These are phyloP conservation scores for Chrysoporthe cubensis DNA, from an alignment of 2,329 filamentous ascomycete species.

Conservation along the genomic window DNA sequence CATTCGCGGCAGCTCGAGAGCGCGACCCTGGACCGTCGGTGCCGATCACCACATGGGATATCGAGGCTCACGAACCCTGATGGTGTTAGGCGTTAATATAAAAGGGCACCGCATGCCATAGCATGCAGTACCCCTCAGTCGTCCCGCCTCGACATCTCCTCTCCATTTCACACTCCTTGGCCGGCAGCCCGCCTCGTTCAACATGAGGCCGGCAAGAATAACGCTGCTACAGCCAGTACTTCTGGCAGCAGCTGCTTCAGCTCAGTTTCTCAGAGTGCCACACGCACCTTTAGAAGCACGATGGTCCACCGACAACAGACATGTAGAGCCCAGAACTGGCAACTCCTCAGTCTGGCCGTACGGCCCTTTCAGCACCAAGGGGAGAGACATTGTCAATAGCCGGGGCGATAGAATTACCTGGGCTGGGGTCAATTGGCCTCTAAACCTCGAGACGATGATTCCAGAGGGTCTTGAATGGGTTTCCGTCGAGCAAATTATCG, in stretches of 20 bases:
- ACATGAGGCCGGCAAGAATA: conserved; percentile 15
- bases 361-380: conserved; percentile 43
- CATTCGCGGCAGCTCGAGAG: not conserved
- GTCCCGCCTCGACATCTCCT: not conserved
- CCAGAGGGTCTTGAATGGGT: conserved; percentile 60
- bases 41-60: not conserved
- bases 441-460: conserved; percentile 56
- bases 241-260: conserved; percentile 18
- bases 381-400: conserved; percentile 43
- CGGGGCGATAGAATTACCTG: conserved; percentile 42
- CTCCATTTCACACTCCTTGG: not conserved
- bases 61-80: not conserved
- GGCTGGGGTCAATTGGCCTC: conserved; percentile 44
- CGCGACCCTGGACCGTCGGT: not conserved
- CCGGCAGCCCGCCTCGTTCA: not conserved
- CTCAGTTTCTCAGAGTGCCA: conserved; percentile 19
- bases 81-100: not conserved
- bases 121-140: not conserved
- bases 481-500: conserved; percentile 52
- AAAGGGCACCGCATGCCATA: not conserved
- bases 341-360: conserved; percentile 41
- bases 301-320: conserved; percentile 36
- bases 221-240: conserved; percentile 15
- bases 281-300: conserved; percentile 32
- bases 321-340: conserved; percentile 33